A percentile compares a stretch with the other conserved stretches of the same genome.
phyloP scores from a whole-genome alignment of 1,139 yeast genomes.

The Magnusiomyces tetraspermus region DNA sequence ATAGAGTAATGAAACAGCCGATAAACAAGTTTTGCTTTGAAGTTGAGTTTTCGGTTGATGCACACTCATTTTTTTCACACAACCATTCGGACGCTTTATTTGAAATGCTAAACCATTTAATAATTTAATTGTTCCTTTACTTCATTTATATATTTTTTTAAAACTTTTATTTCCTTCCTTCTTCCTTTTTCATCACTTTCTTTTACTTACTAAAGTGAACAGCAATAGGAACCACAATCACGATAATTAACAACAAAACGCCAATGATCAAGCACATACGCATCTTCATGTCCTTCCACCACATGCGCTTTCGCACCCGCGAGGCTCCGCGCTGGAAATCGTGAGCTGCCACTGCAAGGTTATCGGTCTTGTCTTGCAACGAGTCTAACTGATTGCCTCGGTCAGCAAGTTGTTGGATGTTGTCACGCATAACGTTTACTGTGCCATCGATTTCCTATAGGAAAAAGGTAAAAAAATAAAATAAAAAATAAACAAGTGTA shows the following conservation, averaged over 20 bases:
- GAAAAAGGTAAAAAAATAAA: not conserved
- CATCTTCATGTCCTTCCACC: slow-evolving; percentile 99
- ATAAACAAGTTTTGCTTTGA: no score
- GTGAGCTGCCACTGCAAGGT: slow-evolving; percentile 85
- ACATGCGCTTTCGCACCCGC: slow-evolving; percentile 96
- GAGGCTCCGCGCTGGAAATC: slow-evolving; percentile 97
- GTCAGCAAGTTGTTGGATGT: slow-evolving; percentile 91
- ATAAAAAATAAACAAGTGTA: no score
- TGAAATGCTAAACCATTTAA: not conserved
- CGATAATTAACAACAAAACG: slow-evolving; percentile 72
- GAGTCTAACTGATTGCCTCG: slow-evolving; percentile 90
- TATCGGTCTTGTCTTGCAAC: slow-evolving; percentile 89
- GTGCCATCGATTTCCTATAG: slow-evolving; percentile 84
- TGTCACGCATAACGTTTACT: slow-evolving; percentile 96
- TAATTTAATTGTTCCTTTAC: not conserved
- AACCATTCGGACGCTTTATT: not conserved
- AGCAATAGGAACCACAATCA: slow-evolving; percentile 82
- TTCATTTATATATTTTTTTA: no score
- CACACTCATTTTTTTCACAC: not conserved
- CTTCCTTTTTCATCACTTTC: not conserved
- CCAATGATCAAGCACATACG: slow-evolving; percentile 82
- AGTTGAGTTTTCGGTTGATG: no score
- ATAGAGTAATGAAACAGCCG: no score
- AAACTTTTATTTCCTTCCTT: not conserved
- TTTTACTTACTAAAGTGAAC: slow-evolving; percentile 41